Evolutionary conservation across 192 early-diverging fungal genomes (phyloP).

Genomic region (Backusella tuberculispora): DNA sequence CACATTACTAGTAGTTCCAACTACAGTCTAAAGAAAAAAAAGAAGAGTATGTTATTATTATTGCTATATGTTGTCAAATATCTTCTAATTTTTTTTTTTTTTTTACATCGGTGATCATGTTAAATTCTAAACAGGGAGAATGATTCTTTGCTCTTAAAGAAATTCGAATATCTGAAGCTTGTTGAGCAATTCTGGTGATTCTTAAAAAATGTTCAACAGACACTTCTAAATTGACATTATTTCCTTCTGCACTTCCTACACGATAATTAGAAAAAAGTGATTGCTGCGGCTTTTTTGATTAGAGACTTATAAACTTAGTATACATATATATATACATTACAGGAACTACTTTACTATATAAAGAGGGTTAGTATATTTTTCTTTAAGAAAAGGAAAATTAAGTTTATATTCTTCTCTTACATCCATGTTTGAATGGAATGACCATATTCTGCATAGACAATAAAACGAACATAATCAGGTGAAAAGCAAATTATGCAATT

Average conservation of each 20-base stretch:
- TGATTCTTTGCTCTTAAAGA: neutral
- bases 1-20: neutral
- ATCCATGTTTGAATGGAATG: constrained; percentile 1
- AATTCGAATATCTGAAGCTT: neutral
- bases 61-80: too few species aligned
- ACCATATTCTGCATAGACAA: neutral
- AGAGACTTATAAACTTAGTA: neutral
- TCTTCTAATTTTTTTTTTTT: too few species aligned
- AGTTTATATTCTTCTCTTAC: neutral
- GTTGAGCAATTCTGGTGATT: neutral
- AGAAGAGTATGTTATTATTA: too few species aligned
- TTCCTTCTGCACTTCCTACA: neutral
- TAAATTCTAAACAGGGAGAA: neutral
- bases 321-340: neutral
- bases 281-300: neutral
- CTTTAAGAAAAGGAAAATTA: neutral
- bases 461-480: constrained; percentile 13
- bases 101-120: constrained; percentile 9
- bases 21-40: neutral
- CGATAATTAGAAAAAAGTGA: constrained; percentile 14
- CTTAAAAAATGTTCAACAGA: neutral
- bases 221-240: neutral
- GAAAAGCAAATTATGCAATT: constrained; percentile 1
- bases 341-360: constrained; percentile 11
- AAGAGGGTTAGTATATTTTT: neutral